These are phyloP conservation scores for Macrocybe gigantea DNA, from an alignment of 768 basidiomycete species.

Conservation along the genomic window DNA sequence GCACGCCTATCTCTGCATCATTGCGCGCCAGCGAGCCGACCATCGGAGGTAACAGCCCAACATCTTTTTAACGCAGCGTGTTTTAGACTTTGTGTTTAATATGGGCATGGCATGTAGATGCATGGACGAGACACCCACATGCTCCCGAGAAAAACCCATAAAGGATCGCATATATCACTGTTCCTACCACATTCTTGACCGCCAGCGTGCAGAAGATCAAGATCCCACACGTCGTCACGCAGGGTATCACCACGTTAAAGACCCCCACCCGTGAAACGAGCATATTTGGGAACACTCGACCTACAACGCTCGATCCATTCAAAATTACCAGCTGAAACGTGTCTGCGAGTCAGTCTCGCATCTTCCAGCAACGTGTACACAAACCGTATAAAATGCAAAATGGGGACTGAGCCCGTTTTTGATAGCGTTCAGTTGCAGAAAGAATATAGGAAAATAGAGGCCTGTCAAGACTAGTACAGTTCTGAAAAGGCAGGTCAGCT, in stretches of 20 bases:
- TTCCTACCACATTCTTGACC: conserved; percentile 24
- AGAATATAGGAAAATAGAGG: conserved; percentile 1
- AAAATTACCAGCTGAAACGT: conserved; percentile 38
- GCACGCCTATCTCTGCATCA: conserved; percentile 48
- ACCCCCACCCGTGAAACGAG: conserved; percentile 34
- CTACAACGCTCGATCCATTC: conserved; percentile 43
- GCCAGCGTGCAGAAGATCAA: conserved; percentile 40
- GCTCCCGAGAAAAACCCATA: conserved; percentile 44
- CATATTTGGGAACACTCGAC: conserved; percentile 40
- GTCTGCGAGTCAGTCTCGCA: neutral
- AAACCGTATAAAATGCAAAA: conserved; percentile 1
- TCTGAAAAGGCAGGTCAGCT: neutral
- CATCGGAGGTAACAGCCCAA: conserved; percentile 38
- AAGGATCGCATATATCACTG: conserved; percentile 31
- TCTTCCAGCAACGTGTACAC: neutral
- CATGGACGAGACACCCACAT: conserved; percentile 25
- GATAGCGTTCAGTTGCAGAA: neutral
- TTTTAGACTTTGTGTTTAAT: neutral
- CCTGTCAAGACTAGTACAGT: neutral
- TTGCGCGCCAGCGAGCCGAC: conserved; percentile 36
- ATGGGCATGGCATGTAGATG: neutral
- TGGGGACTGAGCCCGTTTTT: neutral
- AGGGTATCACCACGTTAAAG: conserved; percentile 32
- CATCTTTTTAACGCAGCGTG: conserved; percentile 15
- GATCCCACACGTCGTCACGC: conserved; percentile 22